These are phyloP conservation scores for Citrus trifoliata DNA, from an alignment of 345 rosid species.

Conservation along the genomic window DNA sequence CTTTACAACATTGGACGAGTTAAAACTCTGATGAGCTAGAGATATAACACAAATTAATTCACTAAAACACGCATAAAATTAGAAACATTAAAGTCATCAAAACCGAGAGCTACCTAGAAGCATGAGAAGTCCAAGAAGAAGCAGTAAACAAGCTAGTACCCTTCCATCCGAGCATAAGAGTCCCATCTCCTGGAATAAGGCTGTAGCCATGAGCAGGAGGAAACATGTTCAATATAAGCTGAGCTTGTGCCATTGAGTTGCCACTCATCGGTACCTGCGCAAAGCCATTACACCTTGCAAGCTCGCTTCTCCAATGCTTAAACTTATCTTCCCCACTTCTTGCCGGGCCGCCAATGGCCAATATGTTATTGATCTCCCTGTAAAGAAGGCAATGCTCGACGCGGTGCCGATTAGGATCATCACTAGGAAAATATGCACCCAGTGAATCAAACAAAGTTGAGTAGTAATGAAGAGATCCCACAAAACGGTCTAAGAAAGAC, in stretches of 20 bases:
- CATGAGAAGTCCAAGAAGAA: slow-evolving; percentile 60
- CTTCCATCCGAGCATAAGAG: slow-evolving; percentile 67
- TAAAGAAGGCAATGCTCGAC: slow-evolving; percentile 52
- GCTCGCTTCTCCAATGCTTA: slow-evolving; percentile 51
- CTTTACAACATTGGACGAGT: not conserved
- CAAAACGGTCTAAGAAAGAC: slow-evolving; percentile 62
- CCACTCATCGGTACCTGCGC: slow-evolving; percentile 54
- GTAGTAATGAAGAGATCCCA: slow-evolving; percentile 59
- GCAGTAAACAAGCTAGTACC: slow-evolving; percentile 60
- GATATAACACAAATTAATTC: not conserved
- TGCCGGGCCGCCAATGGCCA: slow-evolving; percentile 67
- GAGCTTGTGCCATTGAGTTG: slow-evolving; percentile 71
- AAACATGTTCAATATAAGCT: slow-evolving; percentile 60
- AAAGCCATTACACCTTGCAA: slow-evolving; percentile 26
- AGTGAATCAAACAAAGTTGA: slow-evolving; percentile 63
- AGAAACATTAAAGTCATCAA: not conserved
- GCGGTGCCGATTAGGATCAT: slow-evolving; percentile 39
- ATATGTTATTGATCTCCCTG: slow-evolving; percentile 56
- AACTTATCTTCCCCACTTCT: slow-evolving; percentile 70
- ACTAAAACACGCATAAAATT: not conserved
- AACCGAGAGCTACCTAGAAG: slow-evolving; percentile 20
- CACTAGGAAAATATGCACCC: slow-evolving; percentile 37
- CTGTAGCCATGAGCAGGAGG: slow-evolving; percentile 59
- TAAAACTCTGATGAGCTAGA: not conserved
- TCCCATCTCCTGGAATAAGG: slow-evolving; percentile 60